These are phyloP conservation scores for Lagenaria siceraria DNA, from an alignment of 306 rosid species.

Conservation along the genomic window DNA sequence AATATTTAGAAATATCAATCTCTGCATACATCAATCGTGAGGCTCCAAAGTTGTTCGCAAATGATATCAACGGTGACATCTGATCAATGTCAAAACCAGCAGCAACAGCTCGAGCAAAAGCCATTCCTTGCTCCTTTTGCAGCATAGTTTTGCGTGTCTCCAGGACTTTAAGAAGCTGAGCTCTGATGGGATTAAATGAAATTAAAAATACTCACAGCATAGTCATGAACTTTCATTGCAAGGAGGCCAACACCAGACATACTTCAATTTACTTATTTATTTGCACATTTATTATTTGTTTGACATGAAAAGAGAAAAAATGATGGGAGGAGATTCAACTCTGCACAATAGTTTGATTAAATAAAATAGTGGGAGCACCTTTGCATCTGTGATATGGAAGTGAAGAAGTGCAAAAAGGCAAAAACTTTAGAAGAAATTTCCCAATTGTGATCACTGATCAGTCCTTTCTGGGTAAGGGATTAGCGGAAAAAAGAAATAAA, in stretches of 20 bases:
- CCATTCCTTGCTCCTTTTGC: slow-evolving; percentile 99
- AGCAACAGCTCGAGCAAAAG: slow-evolving; percentile 98
- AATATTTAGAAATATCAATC: slow-evolving; percentile 10
- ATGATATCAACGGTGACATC: slow-evolving; percentile 62
- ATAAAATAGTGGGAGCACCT: neutral
- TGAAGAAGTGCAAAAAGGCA: neutral
- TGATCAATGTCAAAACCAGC: slow-evolving; percentile 86
- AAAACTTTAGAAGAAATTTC: neutral
- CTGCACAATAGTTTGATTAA: neutral
- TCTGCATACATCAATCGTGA: slow-evolving; percentile 62
- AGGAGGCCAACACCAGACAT: neutral
- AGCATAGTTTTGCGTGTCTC: slow-evolving; percentile 80
- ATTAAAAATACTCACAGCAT: slow-evolving; percentile 1
- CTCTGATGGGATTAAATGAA: slow-evolving; percentile 30
- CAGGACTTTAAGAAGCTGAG: slow-evolving; percentile 85
- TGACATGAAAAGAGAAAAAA: neutral
- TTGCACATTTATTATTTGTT: neutral
- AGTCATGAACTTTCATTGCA: neutral
- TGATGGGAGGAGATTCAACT: neutral
- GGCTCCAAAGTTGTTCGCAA: slow-evolving; percentile 90
- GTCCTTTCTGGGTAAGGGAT: neutral
- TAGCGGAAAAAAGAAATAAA: neutral
- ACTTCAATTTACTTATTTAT: neutral
- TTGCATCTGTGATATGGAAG: neutral
- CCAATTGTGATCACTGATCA: neutral